These are phyloP conservation scores for Panellus pusillus DNA, from an alignment of 768 basidiomycete species.

Conservation along the genomic window DNA sequence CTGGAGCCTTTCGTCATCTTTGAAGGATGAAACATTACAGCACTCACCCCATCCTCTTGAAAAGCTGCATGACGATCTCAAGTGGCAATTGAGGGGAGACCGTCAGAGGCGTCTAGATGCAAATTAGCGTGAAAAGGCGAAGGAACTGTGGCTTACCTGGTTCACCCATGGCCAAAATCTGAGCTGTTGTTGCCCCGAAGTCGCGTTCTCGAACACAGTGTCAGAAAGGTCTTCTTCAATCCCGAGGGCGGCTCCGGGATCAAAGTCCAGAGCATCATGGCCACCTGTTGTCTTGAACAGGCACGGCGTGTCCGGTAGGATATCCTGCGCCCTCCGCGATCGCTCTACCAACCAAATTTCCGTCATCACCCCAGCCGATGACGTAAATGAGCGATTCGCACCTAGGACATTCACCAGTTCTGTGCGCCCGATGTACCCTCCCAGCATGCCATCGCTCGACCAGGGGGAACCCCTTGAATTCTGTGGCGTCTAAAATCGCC, in stretches of 20 bases:
- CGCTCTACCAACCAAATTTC: conserved; percentile 52
- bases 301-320: conserved; percentile 67
- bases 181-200: conserved; percentile 51
- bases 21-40: neutral
- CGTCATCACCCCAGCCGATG: neutral
- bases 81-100: conserved; percentile 90
- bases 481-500: conserved; percentile 63
- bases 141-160: conserved; percentile 57
- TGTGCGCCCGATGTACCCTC: conserved; percentile 86
- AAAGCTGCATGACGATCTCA: conserved; percentile 96
- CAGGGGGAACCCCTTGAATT: conserved; percentile 91
- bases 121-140: conserved; percentile 6
- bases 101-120: conserved; percentile 82
- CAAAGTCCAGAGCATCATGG: conserved; percentile 52
- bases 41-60: conserved; percentile 95
- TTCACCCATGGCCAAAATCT: conserved; percentile 93
- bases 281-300: conserved; percentile 55
- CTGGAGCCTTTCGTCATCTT: conserved; percentile 38
- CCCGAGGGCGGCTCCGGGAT: conserved; percentile 52
- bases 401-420: conserved; percentile 87
- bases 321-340: conserved; percentile 60
- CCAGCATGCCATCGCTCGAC: conserved; percentile 67
- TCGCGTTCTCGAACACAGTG: conserved; percentile 62
- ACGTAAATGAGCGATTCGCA: conserved; percentile 29
- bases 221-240: conserved; percentile 68